Evolutionary conservation across 768 basidiomycete species (phyloP).

Genomic region (Lentinula edodes): DNA sequence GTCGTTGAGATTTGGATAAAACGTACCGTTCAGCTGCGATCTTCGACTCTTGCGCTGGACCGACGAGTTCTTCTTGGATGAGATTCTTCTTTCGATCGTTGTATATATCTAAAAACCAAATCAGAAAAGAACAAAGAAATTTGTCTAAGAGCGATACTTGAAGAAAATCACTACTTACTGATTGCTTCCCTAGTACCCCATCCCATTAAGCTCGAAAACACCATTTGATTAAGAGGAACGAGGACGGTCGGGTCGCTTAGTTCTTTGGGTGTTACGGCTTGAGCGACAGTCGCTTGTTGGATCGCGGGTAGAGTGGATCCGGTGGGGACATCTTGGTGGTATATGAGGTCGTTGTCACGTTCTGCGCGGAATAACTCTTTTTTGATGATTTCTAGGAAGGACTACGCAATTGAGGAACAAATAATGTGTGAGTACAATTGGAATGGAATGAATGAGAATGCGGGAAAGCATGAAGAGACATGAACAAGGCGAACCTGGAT

Average conservation of each 20-base stretch:
- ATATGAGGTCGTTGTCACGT: slow-evolving; percentile 93
- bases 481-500: slow-evolving; percentile 50
- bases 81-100: slow-evolving; percentile 72
- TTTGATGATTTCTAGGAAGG: slow-evolving; percentile 66
- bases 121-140: background rate
- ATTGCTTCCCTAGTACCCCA: slow-evolving; percentile 90
- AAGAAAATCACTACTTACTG: slow-evolving; percentile 42
- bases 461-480: too few species aligned
- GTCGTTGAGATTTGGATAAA: background rate
- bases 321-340: slow-evolving; percentile 83
- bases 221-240: slow-evolving; percentile 45
- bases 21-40: slow-evolving; percentile 51
- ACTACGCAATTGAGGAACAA: slow-evolving; percentile 39
- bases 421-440: background rate
- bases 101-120: slow-evolving; percentile 61
- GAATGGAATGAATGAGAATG: background rate
- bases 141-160: background rate
- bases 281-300: slow-evolving; percentile 59
- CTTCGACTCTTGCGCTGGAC: slow-evolving; percentile 57
- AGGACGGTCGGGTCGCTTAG: slow-evolving; percentile 53
- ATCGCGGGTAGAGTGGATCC: slow-evolving; percentile 62
- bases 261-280: slow-evolving; percentile 48
- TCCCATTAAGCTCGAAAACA: slow-evolving; percentile 73
- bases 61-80: slow-evolving; percentile 61
- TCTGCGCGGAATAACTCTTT: slow-evolving; percentile 65